Base-by-base conservation (phyloP, 805 yeast genomes). In the Saturnispora kantuleensis region DNA sequence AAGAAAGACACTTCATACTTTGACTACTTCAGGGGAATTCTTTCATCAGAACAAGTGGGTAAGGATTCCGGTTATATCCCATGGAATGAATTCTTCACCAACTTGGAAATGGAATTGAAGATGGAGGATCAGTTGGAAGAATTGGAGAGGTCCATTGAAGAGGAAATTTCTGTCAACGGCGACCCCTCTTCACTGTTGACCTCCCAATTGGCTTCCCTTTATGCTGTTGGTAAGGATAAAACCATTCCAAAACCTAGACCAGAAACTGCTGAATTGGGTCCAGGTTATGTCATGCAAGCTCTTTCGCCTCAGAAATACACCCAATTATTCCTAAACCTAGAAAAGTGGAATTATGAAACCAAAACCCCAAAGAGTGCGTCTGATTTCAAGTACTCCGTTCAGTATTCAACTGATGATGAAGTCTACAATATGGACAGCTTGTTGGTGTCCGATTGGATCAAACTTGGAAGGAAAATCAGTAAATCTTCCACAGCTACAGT, bases 291-390 rank as follows among this genome's bases (percentile, higher is more conserved):
- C 2, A 74, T 79, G 2, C 94, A 85, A 64, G 57, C 77, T 30
- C 84, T 84, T 52, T 70, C 90, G 0, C 95, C 95, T 0, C 71
- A 74, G 34, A 66, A 77, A 48, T 87, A 80, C 61, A 77, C 77
- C 1, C 94, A 84, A 57, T 85, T 81, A 58, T 86, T 67, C 58
- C 71, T 79, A n/a, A 85, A 86, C 58, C 67, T 86, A 48, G 54
- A 60, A 47, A 43, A 49, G 15, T 9, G 41, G 6, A 50, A 50
- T 31, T 47, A 45, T 21, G 49, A 46, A 10, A 21, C 26, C 26
- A 21, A 21, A 77, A 78, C 48, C 49, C 58, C 4, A 52, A 64
- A 17, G 63, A 65, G 0, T 21, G 56, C 59, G 10, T 64, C 70
- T 51, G 59, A 67, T 13, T 82, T 84, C 51, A 65, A 60, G 6